phyloP scores from a whole-genome alignment of 768 basidiomycete genomes.

The Trametes gibbosa region DNA sequence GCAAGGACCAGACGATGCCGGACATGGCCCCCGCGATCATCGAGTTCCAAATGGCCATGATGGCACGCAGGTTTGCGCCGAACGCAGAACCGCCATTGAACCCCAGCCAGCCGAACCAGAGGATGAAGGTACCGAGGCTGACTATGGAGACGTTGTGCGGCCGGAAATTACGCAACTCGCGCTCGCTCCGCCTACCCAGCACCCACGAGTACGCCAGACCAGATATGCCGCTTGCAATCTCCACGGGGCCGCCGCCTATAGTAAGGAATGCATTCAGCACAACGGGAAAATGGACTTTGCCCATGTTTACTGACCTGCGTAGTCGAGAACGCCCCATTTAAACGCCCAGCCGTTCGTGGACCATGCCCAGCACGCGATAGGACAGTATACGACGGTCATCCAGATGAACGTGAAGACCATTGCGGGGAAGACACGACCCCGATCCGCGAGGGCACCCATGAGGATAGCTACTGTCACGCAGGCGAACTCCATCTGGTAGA shows the following conservation, averaged over 20 bases:
- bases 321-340: slow-evolving; percentile 83
- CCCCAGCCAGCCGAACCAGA: slow-evolving; percentile 88
- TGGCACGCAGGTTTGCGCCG: slow-evolving; percentile 82
- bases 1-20: slow-evolving; percentile 66
- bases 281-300: neutral
- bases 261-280: neutral
- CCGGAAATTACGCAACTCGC: slow-evolving; percentile 73
- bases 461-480: slow-evolving; percentile 78
- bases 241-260: slow-evolving; percentile 81
- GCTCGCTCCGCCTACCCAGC: slow-evolving; percentile 75
- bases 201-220: slow-evolving; percentile 87
- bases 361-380: slow-evolving; percentile 87
- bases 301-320: slow-evolving; percentile 56
- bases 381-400: slow-evolving; percentile 86
- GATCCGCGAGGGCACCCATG: slow-evolving; percentile 81
- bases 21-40: slow-evolving; percentile 88
- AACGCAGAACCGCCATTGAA: slow-evolving; percentile 91
- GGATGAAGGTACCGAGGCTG: slow-evolving; percentile 77
- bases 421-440: slow-evolving; percentile 77
- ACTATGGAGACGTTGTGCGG: slow-evolving; percentile 88
- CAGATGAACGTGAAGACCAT: slow-evolving; percentile 82
- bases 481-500: slow-evolving; percentile 87
- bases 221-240: slow-evolving; percentile 81
- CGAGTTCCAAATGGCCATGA: slow-evolving; percentile 85
- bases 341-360: slow-evolving; percentile 79